A percentile compares a stretch with the other conserved stretches of the same genome.
Evolutionary conservation across 106 monocot species (phyloP).

Genomic region (Dendrobium chrysotoxum): DNA sequence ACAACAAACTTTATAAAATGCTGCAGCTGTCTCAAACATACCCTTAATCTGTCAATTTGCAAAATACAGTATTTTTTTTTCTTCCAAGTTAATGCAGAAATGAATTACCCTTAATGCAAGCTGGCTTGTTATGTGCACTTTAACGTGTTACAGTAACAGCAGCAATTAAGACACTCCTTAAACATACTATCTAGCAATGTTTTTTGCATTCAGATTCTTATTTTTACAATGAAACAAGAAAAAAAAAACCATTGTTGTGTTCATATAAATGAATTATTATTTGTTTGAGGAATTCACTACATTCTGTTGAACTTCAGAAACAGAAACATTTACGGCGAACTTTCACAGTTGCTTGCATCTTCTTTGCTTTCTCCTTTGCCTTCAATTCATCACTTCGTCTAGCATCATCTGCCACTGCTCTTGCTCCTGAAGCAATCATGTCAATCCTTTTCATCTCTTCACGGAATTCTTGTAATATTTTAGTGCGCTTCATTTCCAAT

Average conservation of each 20-base stretch:
- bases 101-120: too few species aligned
- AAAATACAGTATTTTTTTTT: too few species aligned
- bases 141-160: too few species aligned
- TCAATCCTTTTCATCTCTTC: conserved; percentile 47
- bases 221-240: background rate
- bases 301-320: conserved; percentile 13
- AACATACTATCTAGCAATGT: too few species aligned
- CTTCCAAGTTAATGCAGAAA: too few species aligned
- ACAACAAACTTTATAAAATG: too few species aligned
- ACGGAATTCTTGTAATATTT: conserved; percentile 31
- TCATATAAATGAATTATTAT: background rate
- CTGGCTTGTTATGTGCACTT: too few species aligned
- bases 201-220: background rate
- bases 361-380: conserved; percentile 24
- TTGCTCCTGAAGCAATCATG: conserved; percentile 37
- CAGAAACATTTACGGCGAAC: conserved; percentile 21
- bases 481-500: conserved; percentile 29
- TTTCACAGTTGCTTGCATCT: conserved; percentile 16
- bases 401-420: conserved; percentile 23
- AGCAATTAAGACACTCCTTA: too few species aligned
- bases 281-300: background rate
- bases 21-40: too few species aligned
- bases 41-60: too few species aligned
- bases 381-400: conserved; percentile 29
- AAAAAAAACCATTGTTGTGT: background rate